phyloP scores from a whole-genome alignment of 2,329 filamentous ascomycete species.

The Diaporthe aspalathi region DNA sequence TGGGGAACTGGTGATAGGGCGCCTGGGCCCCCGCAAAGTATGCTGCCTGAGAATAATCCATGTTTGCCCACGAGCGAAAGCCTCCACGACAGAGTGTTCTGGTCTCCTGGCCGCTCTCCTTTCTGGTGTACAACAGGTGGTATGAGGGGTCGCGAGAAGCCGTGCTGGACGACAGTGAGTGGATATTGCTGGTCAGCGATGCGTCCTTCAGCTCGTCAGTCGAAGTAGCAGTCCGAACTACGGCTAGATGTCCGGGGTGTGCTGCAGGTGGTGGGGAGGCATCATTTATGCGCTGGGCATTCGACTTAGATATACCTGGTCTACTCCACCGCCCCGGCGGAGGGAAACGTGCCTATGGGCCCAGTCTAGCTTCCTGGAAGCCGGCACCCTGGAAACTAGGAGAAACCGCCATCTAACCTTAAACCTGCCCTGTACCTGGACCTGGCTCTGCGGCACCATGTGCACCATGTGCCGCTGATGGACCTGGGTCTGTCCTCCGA shows the following conservation, averaged over 20 bases:
- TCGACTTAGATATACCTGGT: slow-evolving; percentile 14
- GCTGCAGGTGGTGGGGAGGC: slow-evolving; percentile 20
- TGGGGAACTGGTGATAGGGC: slow-evolving; percentile 57
- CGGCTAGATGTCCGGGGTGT: slow-evolving; percentile 22
- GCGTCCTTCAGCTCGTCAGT: slow-evolving; percentile 20
- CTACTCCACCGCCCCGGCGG: slow-evolving; percentile 30
- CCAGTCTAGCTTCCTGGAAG: slow-evolving; percentile 4
- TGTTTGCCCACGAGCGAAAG: slow-evolving; percentile 43
- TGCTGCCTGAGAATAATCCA: slow-evolving; percentile 66
- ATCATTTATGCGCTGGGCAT: slow-evolving; percentile 21
- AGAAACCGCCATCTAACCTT: slow-evolving; percentile 31
- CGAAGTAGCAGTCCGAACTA: slow-evolving; percentile 16
- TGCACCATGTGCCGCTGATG: slow-evolving; percentile 15
- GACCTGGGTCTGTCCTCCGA: neutral
- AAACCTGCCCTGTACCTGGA: slow-evolving; percentile 26
- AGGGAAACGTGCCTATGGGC: slow-evolving; percentile 19
- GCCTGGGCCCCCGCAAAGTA: slow-evolving; percentile 62
- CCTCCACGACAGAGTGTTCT: neutral
- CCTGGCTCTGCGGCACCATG: slow-evolving; percentile 11
- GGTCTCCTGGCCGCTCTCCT: neutral
- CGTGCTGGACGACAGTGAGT: slow-evolving; percentile 1
- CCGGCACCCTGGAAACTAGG: slow-evolving; percentile 21
- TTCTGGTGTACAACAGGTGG: neutral
- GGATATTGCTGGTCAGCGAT: slow-evolving; percentile 6
- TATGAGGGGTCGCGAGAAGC: slow-evolving; percentile 7